Evolutionary conservation across 306 rosid species (phyloP).

Genomic region (Malus domestica): ASM211411v1 NC_041804.1:11519501-11520000

Average conservation of each 20-base stretch:
- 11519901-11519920: neutral
- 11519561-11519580: conserved; percentile 41
- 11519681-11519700: conserved; percentile 48
- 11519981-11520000: neutral
- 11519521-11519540: conserved; percentile 53
- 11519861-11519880: neutral
- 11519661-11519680: conserved; percentile 32
- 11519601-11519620: conserved; percentile 34
- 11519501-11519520: conserved; percentile 58
- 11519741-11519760: conserved; percentile 33
- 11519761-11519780: conserved; percentile 2
- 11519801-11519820: neutral
- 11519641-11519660: conserved; percentile 44
- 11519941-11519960: neutral
- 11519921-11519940: neutral
- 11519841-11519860: neutral
- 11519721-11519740: conserved; percentile 51
- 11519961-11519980: neutral
- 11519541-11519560: conserved; percentile 29
- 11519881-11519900: conserved; percentile 5
- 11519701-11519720: conserved; percentile 51
- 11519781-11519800: neutral
- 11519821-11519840: neutral
- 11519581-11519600: conserved; percentile 43
- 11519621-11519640: conserved; percentile 46